These are phyloP conservation scores for Solanum tarijense DNA, from an alignment of 257 asterid species.

Conservation along the genomic window DNA sequence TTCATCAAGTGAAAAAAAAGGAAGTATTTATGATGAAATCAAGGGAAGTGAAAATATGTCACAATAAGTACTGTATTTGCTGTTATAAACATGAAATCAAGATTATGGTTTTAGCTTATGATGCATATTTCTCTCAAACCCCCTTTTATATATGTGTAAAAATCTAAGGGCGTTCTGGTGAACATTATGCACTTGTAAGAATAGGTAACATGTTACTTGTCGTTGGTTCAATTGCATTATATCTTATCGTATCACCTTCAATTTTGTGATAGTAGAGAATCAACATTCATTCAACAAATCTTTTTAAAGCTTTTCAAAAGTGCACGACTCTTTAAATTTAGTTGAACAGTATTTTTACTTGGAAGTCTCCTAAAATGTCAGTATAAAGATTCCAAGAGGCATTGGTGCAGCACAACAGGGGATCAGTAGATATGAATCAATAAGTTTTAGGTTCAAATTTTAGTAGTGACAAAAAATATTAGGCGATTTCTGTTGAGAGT, in stretches of 20 bases:
- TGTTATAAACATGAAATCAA: neutral
- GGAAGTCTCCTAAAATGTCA: neutral
- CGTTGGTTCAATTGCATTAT: neutral
- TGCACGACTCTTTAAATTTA: neutral
- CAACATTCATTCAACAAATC: neutral
- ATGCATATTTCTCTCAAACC: neutral
- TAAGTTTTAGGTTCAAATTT: neutral
- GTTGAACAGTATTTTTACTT: neutral
- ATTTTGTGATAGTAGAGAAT: neutral
- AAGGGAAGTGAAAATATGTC: neutral
- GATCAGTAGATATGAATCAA: neutral
- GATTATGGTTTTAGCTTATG: neutral
- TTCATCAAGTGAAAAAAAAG: constrained; percentile 32
- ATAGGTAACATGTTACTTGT: neutral
- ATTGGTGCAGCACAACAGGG: neutral
- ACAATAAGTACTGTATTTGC: neutral
- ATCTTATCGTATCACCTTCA: neutral
- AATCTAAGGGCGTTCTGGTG: neutral
- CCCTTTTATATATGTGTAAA: neutral
- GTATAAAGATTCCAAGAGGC: neutral
- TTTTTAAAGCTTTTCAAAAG: neutral
- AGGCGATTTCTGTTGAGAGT: no score
- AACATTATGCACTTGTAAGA: neutral
- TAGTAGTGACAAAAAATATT: no score
- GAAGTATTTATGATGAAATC: no score